Base-by-base conservation (phyloP, 2,329 filamentous ascomycete genomes). In the Diaporthe sp. region DNA sequence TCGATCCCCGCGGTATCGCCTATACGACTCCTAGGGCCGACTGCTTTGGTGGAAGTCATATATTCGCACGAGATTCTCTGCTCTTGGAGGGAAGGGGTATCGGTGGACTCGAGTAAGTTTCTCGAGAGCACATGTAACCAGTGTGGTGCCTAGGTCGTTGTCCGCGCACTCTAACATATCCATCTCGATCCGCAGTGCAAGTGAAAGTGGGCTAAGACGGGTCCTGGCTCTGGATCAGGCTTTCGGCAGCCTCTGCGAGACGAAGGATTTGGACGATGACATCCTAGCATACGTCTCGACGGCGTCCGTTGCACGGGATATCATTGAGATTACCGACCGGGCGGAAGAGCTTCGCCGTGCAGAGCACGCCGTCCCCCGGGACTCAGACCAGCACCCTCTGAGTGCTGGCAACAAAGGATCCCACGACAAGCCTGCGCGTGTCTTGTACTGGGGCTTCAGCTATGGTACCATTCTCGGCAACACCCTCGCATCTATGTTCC, bases 371-470 rank as follows among this genome's bases (percentile, higher is more conserved):
- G 17, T 39, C 9, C 4, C 17, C 25, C 46, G 28, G 53, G 17
- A 46, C 25, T 4, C 31, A 34, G 19, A 53, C 25, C 72, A 76
- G 39, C 53, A 51, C 37, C 55, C 46, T 68, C 67, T 71, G 49
- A 28, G 31, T 17, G 46, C 19, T n/a, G 70, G 34, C 31, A 55
- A 9, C 6, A n/a, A 10, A 68, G 53, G 5, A 3, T 42, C 46
- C 46, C 25, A 69, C 31, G 28, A 75, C 10, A 62, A 78, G 1
- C 69, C 77, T 3, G 74, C 80, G 4, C 77, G 80, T 17, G 77
- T 89, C 42, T 86, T 86, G 78, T 90, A 88, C 77, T 85, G 87
- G 82, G 88, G 88, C 0, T 85, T 89, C 71, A 88, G 87, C 8
- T 90, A 90, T 75, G 86, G 86, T 7, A 87, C 85, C 0, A 80